phyloP scores from a whole-genome alignment of 2,329 filamentous ascomycete genomes.

The Fusarium sp. region DNA sequence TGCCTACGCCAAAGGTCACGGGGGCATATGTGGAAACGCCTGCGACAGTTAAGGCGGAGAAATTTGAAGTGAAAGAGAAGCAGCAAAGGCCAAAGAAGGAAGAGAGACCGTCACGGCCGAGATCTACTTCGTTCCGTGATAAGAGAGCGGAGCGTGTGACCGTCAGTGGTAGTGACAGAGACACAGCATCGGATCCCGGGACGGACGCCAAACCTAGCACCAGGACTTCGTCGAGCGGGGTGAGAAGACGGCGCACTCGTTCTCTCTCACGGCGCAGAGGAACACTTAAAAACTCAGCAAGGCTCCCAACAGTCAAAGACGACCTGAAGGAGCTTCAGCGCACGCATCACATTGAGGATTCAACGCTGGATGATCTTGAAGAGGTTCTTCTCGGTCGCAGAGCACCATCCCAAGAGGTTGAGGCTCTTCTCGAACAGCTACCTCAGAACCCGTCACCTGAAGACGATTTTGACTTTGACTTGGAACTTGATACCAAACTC shows the following conservation, averaged over 20 bases:
- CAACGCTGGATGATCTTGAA: slow-evolving; percentile 68
- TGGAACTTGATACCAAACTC: slow-evolving; percentile 43
- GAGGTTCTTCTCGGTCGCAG: slow-evolving; percentile 59
- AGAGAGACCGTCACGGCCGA: slow-evolving; percentile 19
- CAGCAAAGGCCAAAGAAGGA: slow-evolving; percentile 33
- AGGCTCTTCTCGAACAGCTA: slow-evolving; percentile 43
- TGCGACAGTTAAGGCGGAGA: slow-evolving; percentile 57
- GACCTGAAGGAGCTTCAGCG: slow-evolving; percentile 65
- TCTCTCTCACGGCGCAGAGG: slow-evolving; percentile 58
- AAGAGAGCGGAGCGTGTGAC: slow-evolving; percentile 40
- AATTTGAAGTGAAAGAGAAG: slow-evolving; percentile 38
- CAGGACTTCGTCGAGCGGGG: slow-evolving; percentile 38
- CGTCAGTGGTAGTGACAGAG: slow-evolving; percentile 42
- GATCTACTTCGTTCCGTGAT: slow-evolving; percentile 41
- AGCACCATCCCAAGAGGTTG: slow-evolving; percentile 41
- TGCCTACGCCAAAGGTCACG: slow-evolving; percentile 64
- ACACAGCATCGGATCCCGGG: slow-evolving; percentile 50
- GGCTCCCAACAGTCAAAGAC: slow-evolving; percentile 64
- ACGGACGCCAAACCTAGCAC: slow-evolving; percentile 42
- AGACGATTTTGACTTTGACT: slow-evolving; percentile 43
- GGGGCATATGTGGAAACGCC: slow-evolving; percentile 70
- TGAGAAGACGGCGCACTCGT: slow-evolving; percentile 47
- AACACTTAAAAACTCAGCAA: slow-evolving; percentile 65
- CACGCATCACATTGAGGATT: slow-evolving; percentile 66
- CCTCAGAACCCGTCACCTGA: slow-evolving; percentile 38